Evolutionary conservation across 306 rosid species (phyloP).

Genomic region (Styphnolobium japonicum): DNA sequence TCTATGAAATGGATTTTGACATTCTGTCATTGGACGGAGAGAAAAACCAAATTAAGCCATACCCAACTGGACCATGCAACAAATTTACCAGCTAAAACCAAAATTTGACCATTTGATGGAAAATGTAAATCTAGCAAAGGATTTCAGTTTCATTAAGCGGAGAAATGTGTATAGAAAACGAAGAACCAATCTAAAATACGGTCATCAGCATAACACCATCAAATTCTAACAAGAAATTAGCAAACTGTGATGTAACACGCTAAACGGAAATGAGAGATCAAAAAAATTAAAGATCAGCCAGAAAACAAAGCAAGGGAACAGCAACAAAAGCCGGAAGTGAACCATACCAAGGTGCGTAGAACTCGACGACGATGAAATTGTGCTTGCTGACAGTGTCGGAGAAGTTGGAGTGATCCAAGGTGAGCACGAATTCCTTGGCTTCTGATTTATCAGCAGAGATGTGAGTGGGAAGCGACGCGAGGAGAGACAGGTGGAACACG

Average conservation of each 20-base stretch:
- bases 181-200: neutral
- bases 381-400: conserved; percentile 52
- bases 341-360: conserved; percentile 71
- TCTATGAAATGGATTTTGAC: neutral
- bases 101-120: neutral
- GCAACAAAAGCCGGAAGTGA: neutral
- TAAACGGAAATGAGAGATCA: no score
- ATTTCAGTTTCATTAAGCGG: neutral
- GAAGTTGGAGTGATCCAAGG: conserved; percentile 69
- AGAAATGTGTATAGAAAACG: neutral
- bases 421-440: conserved; percentile 64
- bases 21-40: neutral
- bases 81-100: neutral
- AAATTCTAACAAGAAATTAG: neutral
- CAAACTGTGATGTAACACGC: no score
- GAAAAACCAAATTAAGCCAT: neutral
- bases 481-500: conserved; percentile 15
- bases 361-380: conserved; percentile 71
- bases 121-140: neutral
- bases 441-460: conserved; percentile 44
- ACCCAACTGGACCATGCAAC: neutral
- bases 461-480: conserved; percentile 23
- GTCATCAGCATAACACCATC: neutral
- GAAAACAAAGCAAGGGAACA: neutral
- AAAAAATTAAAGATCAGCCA: neutral